phyloP scores from a whole-genome alignment of 1,139 yeast species.

The Saccharomyces hybrid region DNA sequence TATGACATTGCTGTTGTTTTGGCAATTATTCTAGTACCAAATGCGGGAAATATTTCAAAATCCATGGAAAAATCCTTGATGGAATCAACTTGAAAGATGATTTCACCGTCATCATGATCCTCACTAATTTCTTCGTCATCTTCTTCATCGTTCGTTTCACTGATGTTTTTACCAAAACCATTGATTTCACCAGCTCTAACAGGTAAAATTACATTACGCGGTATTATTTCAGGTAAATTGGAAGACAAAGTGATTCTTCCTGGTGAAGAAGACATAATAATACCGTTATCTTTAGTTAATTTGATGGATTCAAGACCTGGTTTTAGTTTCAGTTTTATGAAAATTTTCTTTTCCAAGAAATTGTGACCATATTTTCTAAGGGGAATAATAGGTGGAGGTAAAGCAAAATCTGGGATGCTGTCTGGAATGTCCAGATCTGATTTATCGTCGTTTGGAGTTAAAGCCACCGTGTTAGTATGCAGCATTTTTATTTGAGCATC shows the following conservation, averaged over 20 bases:
- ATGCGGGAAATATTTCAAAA: conserved; percentile 87
- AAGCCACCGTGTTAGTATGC: conserved; percentile 18
- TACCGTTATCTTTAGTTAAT: conserved; percentile 40
- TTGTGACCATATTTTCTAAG: conserved; percentile 91
- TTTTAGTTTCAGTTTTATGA: conserved; percentile 66
- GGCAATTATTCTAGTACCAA: conserved; percentile 87
- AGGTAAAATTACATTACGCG: conserved; percentile 77
- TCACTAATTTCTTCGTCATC: conserved; percentile 29
- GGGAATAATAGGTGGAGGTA: conserved; percentile 96
- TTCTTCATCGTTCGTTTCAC: conserved; percentile 4
- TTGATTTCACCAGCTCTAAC: conserved; percentile 3
- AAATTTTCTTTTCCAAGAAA: conserved; percentile 80
- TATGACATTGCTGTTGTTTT: conserved; percentile 69
- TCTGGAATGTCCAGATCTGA: conserved; percentile 8
- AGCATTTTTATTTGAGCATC: conserved; percentile 9
- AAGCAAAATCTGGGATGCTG: conserved; percentile 76
- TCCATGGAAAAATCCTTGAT: conserved; percentile 74
- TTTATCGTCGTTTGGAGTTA: conserved; percentile 6
- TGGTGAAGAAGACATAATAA: conserved; percentile 39
- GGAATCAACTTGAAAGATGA: conserved; percentile 81
- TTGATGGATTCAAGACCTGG: conserved; percentile 53
- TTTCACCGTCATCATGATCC: conserved; percentile 51
- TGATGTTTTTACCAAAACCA: background rate
- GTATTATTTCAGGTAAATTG: conserved; percentile 64
- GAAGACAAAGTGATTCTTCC: conserved; percentile 76